Evolutionary conservation across 176 grass and related monocot species (phyloP).

Genomic region (Rhipidocladum racemiflorum): DNA sequence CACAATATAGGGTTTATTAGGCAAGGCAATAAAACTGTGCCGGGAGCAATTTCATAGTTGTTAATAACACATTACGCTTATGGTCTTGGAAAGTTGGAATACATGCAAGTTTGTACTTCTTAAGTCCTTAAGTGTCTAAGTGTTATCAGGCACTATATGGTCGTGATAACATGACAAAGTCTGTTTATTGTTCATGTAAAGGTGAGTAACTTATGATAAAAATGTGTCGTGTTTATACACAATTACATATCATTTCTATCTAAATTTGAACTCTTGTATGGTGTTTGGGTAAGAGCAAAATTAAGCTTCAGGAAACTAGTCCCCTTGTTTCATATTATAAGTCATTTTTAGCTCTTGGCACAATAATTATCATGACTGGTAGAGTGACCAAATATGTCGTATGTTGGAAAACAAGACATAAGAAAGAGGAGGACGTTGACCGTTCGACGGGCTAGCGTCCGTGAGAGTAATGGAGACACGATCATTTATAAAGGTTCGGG

Average conservation of each 20-base stretch:
- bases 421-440: too few species aligned
- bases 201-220: conserved; percentile 6
- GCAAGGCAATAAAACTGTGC: conserved; percentile 1
- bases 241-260: background rate
- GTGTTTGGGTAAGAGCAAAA: conserved; percentile 4
- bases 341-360: background rate
- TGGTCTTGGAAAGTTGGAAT: conserved; percentile 4
- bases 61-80: background rate
- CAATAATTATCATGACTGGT: conserved; percentile 11
- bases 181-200: background rate
- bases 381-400: conserved; percentile 1
- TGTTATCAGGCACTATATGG: conserved; percentile 6
- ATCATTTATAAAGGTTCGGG: too few species aligned
- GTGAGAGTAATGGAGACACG: too few species aligned
- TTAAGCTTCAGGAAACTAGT: conserved; percentile 4
- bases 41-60: background rate
- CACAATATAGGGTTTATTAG: background rate
- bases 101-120: conserved; percentile 2
- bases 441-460: too few species aligned
- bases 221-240: background rate
- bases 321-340: conserved; percentile 3
- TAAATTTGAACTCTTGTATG: background rate
- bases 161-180: background rate
- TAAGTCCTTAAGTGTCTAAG: background rate
- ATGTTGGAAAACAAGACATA: too few species aligned